Conservation (phyloP, 2,329 filamentous ascomycete species). For the Colletotrichum theobromicola region DNA sequence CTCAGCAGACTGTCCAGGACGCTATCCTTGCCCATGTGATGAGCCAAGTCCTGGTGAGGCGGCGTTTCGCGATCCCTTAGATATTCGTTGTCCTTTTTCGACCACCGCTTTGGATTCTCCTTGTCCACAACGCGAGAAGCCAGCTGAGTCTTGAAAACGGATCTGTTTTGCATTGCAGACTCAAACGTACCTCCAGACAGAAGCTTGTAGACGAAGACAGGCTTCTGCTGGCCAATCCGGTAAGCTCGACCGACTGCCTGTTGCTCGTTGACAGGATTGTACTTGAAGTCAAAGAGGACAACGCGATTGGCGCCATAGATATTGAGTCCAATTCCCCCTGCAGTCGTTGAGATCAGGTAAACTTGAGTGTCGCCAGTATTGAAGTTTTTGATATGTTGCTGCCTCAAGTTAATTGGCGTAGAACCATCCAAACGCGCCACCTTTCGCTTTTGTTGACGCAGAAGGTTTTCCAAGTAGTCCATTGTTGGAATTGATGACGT, state of each 20-base stretch:
- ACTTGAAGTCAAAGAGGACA: conserved; percentile 83
- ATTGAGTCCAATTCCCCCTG: conserved; percentile 84
- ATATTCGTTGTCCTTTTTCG: conserved; percentile 41
- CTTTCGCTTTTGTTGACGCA: conserved; percentile 53
- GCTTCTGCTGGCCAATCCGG: conserved; percentile 81
- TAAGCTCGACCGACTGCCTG: conserved; percentile 89
- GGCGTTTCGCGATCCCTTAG: conserved; percentile 59
- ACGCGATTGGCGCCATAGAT: conserved; percentile 85
- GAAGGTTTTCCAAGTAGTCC: conserved; percentile 67
- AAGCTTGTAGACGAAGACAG: conserved; percentile 86
- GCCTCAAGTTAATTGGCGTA: conserved; percentile 61
- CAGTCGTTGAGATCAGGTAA: conserved; percentile 82
- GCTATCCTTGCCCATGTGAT: conserved; percentile 65
- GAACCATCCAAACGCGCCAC: conserved; percentile 71
- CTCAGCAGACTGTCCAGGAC: conserved; percentile 59
- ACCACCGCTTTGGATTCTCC: conserved; percentile 74
- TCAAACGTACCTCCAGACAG: conserved; percentile 82
- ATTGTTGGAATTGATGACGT: conserved; percentile 75
- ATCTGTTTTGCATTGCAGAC: conserved; percentile 72
- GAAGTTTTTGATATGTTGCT: conserved; percentile 70
- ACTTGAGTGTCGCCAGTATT: conserved; percentile 63
- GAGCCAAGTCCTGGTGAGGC: conserved; percentile 53
- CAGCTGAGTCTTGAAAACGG: conserved; percentile 84
- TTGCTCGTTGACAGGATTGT: conserved; percentile 81
- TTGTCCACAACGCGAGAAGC: conserved; percentile 83